Conservation (phyloP, 2,329 filamentous ascomycete species). For the Trichoderma aggressivum region DNA sequence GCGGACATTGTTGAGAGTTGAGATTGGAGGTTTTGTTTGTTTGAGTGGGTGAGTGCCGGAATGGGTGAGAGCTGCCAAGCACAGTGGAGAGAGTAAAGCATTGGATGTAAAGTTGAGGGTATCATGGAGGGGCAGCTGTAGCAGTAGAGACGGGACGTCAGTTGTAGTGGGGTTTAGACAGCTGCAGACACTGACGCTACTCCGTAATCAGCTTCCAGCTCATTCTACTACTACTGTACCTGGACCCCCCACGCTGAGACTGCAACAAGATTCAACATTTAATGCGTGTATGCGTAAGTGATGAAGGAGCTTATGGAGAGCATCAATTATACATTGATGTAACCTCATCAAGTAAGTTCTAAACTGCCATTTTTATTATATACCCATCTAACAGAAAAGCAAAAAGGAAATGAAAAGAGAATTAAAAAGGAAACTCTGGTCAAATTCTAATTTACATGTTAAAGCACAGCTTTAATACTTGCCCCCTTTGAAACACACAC, state of each 20-base stretch:
- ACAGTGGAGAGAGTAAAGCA: not conserved
- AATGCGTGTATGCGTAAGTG: not conserved
- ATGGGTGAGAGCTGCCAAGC: not conserved
- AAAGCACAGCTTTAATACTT: not conserved
- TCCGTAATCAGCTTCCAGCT: not conserved
- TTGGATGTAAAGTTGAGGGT: conserved; percentile 2
- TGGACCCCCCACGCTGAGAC: not conserved
- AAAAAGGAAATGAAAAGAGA: not conserved
- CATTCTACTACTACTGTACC: not conserved
- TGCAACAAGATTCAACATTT: not conserved
- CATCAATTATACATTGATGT: not conserved
- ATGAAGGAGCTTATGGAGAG: not conserved
- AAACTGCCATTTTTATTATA: not conserved
- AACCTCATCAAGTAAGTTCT: not conserved
- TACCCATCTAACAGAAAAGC: not conserved
- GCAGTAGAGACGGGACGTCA: not conserved
- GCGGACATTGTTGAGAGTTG: conserved; percentile 52
- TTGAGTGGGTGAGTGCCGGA: too few relatives aligned
- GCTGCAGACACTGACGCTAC: not conserved
- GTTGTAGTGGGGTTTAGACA: not conserved
- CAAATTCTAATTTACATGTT: not conserved
- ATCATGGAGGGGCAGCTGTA: conserved; percentile 11
- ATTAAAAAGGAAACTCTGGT: not conserved
- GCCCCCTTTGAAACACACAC: not conserved
- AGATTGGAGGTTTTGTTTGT: not conserved